phyloP scores from a whole-genome alignment of 208 protist species.

The Porcisia hertigi region DNA sequence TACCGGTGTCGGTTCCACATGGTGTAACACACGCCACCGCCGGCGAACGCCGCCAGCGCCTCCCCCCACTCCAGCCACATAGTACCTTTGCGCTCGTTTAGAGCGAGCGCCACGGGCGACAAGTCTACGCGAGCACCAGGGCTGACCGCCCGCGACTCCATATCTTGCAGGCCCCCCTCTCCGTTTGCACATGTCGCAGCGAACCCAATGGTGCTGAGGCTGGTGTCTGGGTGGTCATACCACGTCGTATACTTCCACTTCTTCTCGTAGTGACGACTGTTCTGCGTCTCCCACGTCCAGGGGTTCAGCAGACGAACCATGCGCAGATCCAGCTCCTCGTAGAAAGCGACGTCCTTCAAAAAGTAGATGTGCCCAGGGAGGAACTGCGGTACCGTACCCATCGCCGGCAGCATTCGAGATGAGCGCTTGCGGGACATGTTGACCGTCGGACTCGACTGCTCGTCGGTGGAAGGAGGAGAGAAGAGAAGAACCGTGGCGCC shows the following conservation, averaged over 20 bases:
- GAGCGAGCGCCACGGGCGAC: conserved; percentile 24
- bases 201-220: conserved; percentile 21
- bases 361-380: conserved; percentile 75
- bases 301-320: conserved; percentile 65
- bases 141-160: background rate
- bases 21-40: conserved; percentile 70
- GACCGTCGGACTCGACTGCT: conserved; percentile 9
- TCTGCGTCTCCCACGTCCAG: conserved; percentile 46
- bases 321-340: conserved; percentile 46
- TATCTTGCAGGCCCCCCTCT: background rate
- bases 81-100: conserved; percentile 36
- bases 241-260: conserved; percentile 56
- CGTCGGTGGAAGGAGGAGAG: conserved; percentile 28
- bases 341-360: conserved; percentile 49
- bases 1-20: conserved; percentile 45
- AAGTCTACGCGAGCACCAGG: background rate
- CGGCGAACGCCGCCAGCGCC: conserved; percentile 62
- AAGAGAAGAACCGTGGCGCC: conserved; percentile 41
- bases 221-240: conserved; percentile 55
- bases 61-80: conserved; percentile 86
- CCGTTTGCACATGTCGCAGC: background rate
- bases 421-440: conserved; percentile 27
- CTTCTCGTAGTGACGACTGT: conserved; percentile 21
- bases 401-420: conserved; percentile 31
- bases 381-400: conserved; percentile 39